These are phyloP conservation scores for Lecanicillium sp. DNA, from an alignment of 2,329 filamentous ascomycete species.

Conservation along the genomic window DNA sequence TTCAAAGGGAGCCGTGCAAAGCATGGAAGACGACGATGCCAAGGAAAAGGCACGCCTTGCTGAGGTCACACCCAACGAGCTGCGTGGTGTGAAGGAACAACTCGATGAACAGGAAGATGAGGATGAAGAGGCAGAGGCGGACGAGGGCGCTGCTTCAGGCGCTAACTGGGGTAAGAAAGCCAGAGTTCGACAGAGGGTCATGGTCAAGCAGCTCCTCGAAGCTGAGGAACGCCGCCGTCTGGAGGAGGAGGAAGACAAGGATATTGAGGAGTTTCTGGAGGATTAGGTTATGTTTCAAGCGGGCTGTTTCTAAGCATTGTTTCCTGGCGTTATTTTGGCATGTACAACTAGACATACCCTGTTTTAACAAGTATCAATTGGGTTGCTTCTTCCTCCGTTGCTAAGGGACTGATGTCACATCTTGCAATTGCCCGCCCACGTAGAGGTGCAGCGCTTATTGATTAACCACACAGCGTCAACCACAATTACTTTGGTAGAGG, in stretches of 20 bases:
- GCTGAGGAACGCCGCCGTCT: slow-evolving; percentile 51
- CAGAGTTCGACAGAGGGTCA: slow-evolving; percentile 57
- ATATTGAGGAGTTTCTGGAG: slow-evolving; percentile 64
- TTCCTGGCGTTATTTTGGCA: too few relatives aligned
- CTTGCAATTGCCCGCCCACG: too few relatives aligned
- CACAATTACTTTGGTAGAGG: too few relatives aligned
- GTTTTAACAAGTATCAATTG: too few relatives aligned
- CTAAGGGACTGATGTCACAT: too few relatives aligned
- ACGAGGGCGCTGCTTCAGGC: slow-evolving; percentile 34
- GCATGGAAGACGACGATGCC: slow-evolving; percentile 51
- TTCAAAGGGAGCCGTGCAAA: slow-evolving; percentile 52
- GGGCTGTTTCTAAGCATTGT: too few relatives aligned
- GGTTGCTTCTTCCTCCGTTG: too few relatives aligned
- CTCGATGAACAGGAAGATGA: slow-evolving; percentile 45
- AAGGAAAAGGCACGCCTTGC: slow-evolving; percentile 45
- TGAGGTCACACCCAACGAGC: slow-evolving; percentile 55
- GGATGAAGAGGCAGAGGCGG: slow-evolving; percentile 34
- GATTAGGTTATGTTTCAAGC: slow-evolving; percentile 25
- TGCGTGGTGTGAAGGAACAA: slow-evolving; percentile 49
- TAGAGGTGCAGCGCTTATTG: too few relatives aligned
- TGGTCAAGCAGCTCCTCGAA: slow-evolving; percentile 57
- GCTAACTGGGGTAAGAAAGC: slow-evolving; percentile 64
- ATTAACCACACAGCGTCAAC: too few relatives aligned
- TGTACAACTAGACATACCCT: too few relatives aligned
- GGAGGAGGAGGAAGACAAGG: slow-evolving; percentile 60